Conservation (phyloP, 768 basidiomycete genomes). For the Naganishia kalamii region DNA sequence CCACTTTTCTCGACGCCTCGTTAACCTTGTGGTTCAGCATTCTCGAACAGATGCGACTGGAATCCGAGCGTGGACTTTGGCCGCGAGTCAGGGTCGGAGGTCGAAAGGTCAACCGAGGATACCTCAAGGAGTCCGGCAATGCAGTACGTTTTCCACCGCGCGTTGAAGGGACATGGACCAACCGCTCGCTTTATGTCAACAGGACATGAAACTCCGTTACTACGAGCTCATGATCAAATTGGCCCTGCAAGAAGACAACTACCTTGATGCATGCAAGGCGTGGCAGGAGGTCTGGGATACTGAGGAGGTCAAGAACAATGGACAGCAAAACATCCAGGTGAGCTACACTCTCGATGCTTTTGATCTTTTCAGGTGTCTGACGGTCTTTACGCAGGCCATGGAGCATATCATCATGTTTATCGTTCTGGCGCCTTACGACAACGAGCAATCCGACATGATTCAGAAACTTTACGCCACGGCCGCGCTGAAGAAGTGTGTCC, state of each 20-base stretch:
- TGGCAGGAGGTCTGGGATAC: slow-evolving; percentile 98
- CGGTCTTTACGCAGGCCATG: slow-evolving; percentile 58
- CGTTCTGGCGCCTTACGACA: slow-evolving; percentile 85
- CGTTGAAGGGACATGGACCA: slow-evolving; percentile 9
- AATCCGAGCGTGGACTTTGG: slow-evolving; percentile 61
- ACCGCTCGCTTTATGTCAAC: background rate
- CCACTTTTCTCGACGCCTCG: background rate
- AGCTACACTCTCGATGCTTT: slow-evolving; percentile 44
- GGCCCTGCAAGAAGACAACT: slow-evolving; percentile 72
- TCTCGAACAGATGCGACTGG: slow-evolving; percentile 90
- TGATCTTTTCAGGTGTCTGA: background rate
- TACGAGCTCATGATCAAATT: slow-evolving; percentile 96
- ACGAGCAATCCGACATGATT: slow-evolving; percentile 96
- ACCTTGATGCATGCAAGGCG: slow-evolving; percentile 89
- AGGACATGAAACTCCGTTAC: slow-evolving; percentile 94
- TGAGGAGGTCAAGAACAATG: slow-evolving; percentile 82
- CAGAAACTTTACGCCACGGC: slow-evolving; percentile 77
- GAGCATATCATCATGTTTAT: slow-evolving; percentile 94
- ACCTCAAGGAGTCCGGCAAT: slow-evolving; percentile 79
- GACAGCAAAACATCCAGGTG: slow-evolving; percentile 45
- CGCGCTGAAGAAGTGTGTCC: slow-evolving; percentile 68
- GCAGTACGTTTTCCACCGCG: slow-evolving; percentile 56
- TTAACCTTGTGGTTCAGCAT: slow-evolving; percentile 49
- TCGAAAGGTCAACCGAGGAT: slow-evolving; percentile 87
- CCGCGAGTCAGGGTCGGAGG: slow-evolving; percentile 83